Evolutionary conservation across 768 basidiomycete genomes (phyloP), one percentile per base, ranked within the genome.

Genomic region (Rhodosporidiobolus odoratus): DNA sequence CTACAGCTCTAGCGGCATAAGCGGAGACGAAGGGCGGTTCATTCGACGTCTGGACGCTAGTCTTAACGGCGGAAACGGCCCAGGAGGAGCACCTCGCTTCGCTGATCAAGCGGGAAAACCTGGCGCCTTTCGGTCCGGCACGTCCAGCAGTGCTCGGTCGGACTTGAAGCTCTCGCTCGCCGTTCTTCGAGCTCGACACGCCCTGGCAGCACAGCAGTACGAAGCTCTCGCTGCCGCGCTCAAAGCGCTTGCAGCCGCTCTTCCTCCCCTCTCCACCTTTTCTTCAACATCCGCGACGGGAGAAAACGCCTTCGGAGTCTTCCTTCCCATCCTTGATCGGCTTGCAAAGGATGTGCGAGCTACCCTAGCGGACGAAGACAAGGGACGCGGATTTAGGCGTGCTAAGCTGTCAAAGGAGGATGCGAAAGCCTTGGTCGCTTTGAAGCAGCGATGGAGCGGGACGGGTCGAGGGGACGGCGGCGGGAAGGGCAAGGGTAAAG

Each of bases 151-250:
- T 40, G 57, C 57, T 9, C 15, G 61, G 34, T 57, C 64, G 37
- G 32, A 57, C 54, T 54, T 71, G 47, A 65, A 65, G 54, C 69
- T 71, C 37, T 65, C 69, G 30, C 59, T 71, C 32, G 57, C 66
- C 35, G 62, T 64, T 34, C 63, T 72, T n/a, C 50, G 66, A 8
- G 66, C 66, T 0, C 66, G 71, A 0, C 65, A 64, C 4, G 8
- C 58, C 10, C 71, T 72, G 45, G 27, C 34, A 15, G 0, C 50
- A 10, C 19, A 52, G 5, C 21, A 32, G 19, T 69, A 34, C 43
- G 63, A 59, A 2, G 10, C 63, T 12, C 58, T 65, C 45, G 59
- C 66, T 9, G 15, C 17, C 2, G 43, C 63, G 3, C 63, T 64
- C 47, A 65, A 66, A 35, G 25, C 48, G 4, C 52, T 69, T 16